Evolutionary conservation across 805 yeast species (phyloP).

Genomic region (Yamadazyma endophytica): DNA sequence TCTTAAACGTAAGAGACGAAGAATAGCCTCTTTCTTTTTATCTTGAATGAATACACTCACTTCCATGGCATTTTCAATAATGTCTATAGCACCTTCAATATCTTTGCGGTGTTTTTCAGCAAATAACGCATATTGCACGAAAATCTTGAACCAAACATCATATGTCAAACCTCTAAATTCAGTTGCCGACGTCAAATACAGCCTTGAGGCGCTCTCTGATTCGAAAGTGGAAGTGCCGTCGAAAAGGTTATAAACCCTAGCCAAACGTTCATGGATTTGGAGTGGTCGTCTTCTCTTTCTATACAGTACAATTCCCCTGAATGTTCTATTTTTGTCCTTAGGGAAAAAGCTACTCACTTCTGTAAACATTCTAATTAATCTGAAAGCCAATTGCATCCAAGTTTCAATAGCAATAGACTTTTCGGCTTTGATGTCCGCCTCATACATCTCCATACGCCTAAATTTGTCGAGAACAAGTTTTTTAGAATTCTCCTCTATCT

Average conservation of each 20-base stretch:
- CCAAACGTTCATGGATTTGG: slow-evolving; percentile 69
- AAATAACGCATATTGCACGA: slow-evolving; percentile 72
- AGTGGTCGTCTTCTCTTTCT: slow-evolving; percentile 57
- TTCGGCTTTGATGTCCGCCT: slow-evolving; percentile 24
- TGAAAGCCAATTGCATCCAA: slow-evolving; percentile 84
- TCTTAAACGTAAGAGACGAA: slow-evolving; percentile 65
- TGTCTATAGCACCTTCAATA: slow-evolving; percentile 41
- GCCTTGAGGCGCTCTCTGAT: slow-evolving; percentile 22
- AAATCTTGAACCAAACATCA: slow-evolving; percentile 80
- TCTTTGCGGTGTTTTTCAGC: slow-evolving; percentile 67
- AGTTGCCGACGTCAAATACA: slow-evolving; percentile 44
- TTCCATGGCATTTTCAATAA: slow-evolving; percentile 69
- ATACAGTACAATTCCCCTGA: slow-evolving; percentile 63
- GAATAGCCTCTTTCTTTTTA: slow-evolving; percentile 51
- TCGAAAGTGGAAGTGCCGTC: slow-evolving; percentile 44
- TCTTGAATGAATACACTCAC: slow-evolving; percentile 77
- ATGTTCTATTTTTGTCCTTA: slow-evolving; percentile 64
- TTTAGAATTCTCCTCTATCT: slow-evolving; percentile 55
- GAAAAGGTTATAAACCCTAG: slow-evolving; percentile 60
- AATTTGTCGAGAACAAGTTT: slow-evolving; percentile 54
- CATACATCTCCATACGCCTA: slow-evolving; percentile 50
- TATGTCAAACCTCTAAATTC: slow-evolving; percentile 73
- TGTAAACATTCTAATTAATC: slow-evolving; percentile 77
- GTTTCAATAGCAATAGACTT: slow-evolving; percentile 62
- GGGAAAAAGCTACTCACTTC: slow-evolving; percentile 77